Evolutionary conservation across 1,284 basidiomycete genomes (phyloP), one percentile per base, ranked within the genome.

Genomic region (Coniferiporia weirii): DNA sequence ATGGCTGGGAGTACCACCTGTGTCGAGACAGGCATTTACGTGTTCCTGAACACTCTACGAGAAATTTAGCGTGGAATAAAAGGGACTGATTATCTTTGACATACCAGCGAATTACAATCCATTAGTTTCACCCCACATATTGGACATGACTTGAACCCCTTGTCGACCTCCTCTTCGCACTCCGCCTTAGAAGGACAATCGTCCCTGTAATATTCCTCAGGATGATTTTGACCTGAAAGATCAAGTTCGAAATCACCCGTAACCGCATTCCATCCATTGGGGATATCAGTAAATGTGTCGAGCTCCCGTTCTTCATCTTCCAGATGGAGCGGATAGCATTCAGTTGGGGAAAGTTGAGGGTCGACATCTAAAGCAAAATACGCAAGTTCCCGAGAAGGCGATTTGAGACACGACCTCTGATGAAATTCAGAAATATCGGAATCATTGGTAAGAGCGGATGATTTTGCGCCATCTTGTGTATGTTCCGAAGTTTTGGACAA

Each of bases 191-290:
- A 34, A 6, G 51, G 38, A 10, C 9, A 54, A 17, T 72, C 63
- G 22, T 72, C 72, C 15, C 60, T 63, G 38, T 55, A 47, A 32
- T 51, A 49, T 45, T 73, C 68, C 35, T 67, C 63, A 22, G 65
- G 57, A 69, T 46, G 40, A 35, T 47, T 40, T 51, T 58, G 40
- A 17, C 32, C 32, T 4, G 52, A 15, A 20, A 36, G 51, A 27
- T 38, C 34, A 12, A 58, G 57, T 15, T 88, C 86, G 63, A 88
- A 85, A 63, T 90, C 85, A 5, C 79, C 83, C 64, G 69, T 79
- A 44, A 71, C 82, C 64, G 69, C 79, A 36, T 72, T 77, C 87
- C 87, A 89, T 17, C 80, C 79, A 27, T 52, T 59, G 1, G 48
- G 36, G 5, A 75, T 71, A 35, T 70, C 72, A 17, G 63, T 64